A percentile compares a stretch with the other conserved stretches of the same genome.
Conservation (phyloP, 2,329 filamentous ascomycete species). For the Sporothrix humicola region DNA sequence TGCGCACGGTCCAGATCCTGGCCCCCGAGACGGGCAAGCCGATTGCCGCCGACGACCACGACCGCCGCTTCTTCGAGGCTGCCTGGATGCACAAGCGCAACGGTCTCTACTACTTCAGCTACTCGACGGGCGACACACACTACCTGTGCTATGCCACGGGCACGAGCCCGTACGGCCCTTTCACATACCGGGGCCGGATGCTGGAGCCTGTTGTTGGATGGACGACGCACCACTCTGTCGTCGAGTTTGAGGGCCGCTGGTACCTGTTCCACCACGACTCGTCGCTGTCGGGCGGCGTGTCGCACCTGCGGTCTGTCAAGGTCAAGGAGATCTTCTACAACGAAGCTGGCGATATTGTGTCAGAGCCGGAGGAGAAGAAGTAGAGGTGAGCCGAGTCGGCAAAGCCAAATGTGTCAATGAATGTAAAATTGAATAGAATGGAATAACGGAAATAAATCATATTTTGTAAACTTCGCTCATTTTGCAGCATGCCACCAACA, state of each 20-base stretch:
- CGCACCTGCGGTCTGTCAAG: conserved; percentile 76
- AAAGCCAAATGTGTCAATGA: background rate
- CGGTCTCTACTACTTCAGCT: conserved; percentile 75
- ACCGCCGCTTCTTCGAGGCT: conserved; percentile 78
- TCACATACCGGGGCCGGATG: conserved; percentile 73
- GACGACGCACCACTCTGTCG: conserved; percentile 82
- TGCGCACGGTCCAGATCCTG: conserved; percentile 68
- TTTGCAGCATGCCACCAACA: background rate
- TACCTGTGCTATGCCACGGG: conserved; percentile 73
- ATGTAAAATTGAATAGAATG: conserved; percentile 5
- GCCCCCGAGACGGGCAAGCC: conserved; percentile 65
- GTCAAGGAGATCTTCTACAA: conserved; percentile 77
- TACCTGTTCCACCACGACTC: conserved; percentile 80
- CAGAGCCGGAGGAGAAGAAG: conserved; percentile 39
- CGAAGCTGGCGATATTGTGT: conserved; percentile 64
- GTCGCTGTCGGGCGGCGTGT: conserved; percentile 68
- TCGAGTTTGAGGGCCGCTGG: conserved; percentile 73
- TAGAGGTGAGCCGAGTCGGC: too few species aligned
- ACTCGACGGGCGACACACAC: conserved; percentile 80
- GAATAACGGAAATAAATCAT: background rate
- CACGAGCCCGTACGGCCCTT: conserved; percentile 70
- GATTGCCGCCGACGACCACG: conserved; percentile 71
- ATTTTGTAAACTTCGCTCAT: background rate
- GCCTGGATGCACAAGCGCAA: conserved; percentile 78
- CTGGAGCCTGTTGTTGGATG: conserved; percentile 78